Base-by-base conservation (phyloP, 441 rosid species). In the Kokia cookei region DNA sequence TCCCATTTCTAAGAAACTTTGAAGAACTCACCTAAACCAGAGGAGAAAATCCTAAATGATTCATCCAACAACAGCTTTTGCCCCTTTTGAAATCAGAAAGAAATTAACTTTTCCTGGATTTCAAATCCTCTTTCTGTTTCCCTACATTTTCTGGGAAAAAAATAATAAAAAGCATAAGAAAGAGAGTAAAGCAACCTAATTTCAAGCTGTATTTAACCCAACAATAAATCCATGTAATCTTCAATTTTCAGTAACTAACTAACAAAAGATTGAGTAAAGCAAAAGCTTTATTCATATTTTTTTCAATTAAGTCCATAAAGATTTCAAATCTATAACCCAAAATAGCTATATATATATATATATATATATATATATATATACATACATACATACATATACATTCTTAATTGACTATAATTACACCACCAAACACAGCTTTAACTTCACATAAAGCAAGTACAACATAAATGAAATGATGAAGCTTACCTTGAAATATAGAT, bases 401-500 rank as follows among this genome's bases (percentile, higher is more conserved):
- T 32, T 53, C 47, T 70, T 27, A 17, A 55, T 69, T 35, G 54
- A 59, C 48, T 35, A 57, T 32, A n/a, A 53, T 17, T 22, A 45
- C 70, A 54, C 29, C 45, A 54, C 75, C 15, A 17, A 78, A 73
- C 47, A 53, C 11, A 42, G 65, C 74, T 59, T 45, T 57, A 32
- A 15, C 66, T 62, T 27, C 66, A 43, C 59, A 42, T 42, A 29
- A 78, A 63, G 37, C 60, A 32, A 51, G 6, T n/a, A 48, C 43
- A n/a, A 11, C 43, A 72, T 37, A 75, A 32, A 22, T 32, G 22
- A 9, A 59, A 53, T 51, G 26, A 42, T 19, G 69, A 73, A 75
- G 69, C 76, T 27, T 63, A 82, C 86, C 83, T 79, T 64, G 74
- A 0, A 76, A 57, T 24, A 77, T 14, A 75, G 14, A 60, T 55